Base-by-base conservation (phyloP, 129 eudicot genomes). In the Flaveria brownii region DNA sequence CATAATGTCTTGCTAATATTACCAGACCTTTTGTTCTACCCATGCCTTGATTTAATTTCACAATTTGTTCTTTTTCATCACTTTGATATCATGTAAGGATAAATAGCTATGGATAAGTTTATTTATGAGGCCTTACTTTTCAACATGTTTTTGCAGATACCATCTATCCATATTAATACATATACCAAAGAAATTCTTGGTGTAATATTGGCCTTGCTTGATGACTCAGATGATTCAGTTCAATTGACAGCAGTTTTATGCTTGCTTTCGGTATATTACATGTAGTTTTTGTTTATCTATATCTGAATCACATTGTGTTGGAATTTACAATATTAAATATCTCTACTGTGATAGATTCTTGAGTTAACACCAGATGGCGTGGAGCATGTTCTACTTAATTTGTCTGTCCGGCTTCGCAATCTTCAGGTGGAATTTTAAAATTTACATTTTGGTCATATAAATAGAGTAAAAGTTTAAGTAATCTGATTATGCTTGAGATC, bases 241-340 rank as follows among this genome's bases (percentile, higher is more conserved):
- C 97, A 94, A 75, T 85, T 89, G 65, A 94, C 99, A 84, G 96
- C 97, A 39, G 99, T 94, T 41, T 87, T 91, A 77, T 89, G 99
- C 84, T 82, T 94, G 87, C 88, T 84, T 64, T 86, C 81, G 96
- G 99, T 93, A 81, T 83, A 33, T 75, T 43, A 4, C 49, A 9
- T 9, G 20, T 57, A 46, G 0, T 39, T 43, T 73, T 52, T 78
- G 26, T 77, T 68, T 18, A 50, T 69, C 12, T n/a, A 15, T 18
- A 45, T 47, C 4, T 3, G 18, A 45, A 41, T 67, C 36, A 65
- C 47, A 63, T 9, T 62, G 22, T 65, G 9, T 23, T 66, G 41
- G 57, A 46, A 23, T 71, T 68, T 3, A 73, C 15, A 55, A 30
- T 22, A 49, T 46, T 76, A 5, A 0, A 12, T 73, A 54, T 65